phyloP scores from a whole-genome alignment of 2,329 filamentous ascomycete genomes.

The Ophiostoma australiae region DNA sequence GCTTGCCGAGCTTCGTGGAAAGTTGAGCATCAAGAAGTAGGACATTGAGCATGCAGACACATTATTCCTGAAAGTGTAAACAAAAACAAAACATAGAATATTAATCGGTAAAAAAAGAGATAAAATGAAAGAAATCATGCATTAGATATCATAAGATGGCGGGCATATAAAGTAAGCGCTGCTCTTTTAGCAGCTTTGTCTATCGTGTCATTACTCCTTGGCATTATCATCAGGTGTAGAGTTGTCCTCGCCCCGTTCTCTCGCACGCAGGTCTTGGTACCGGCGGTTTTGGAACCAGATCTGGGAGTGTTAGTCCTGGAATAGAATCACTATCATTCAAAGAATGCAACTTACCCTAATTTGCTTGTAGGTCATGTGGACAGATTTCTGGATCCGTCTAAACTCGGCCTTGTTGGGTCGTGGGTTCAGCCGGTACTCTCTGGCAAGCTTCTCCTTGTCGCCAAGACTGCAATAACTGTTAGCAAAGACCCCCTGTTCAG shows the following conservation, averaged over 20 bases:
- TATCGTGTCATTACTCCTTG: background rate
- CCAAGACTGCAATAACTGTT: background rate
- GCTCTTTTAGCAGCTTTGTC: background rate
- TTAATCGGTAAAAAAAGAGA: background rate
- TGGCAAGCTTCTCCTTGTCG: slow-evolving; percentile 8
- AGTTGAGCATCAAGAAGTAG: background rate
- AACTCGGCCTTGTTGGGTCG: background rate
- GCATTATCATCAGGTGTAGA: slow-evolving; percentile 8
- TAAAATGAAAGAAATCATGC: background rate
- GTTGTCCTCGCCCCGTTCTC: background rate
- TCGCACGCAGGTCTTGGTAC: slow-evolving; percentile 11
- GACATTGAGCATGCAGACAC: background rate
- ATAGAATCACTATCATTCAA: too few species aligned
- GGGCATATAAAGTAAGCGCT: background rate
- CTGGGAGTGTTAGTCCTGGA: background rate
- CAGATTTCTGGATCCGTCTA: background rate
- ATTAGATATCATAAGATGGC: background rate
- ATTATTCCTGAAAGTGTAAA: too few species aligned
- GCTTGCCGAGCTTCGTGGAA: background rate
- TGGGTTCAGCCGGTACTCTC: slow-evolving; percentile 7
- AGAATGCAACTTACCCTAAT: background rate
- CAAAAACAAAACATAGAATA: too few species aligned
- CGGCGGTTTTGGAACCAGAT: slow-evolving; percentile 36
- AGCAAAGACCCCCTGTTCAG: background rate
- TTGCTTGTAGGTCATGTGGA: slow-evolving; percentile 17